Conservation (phyloP, 2,329 filamentous ascomycete species). For the Colletotrichum sp. region DNA sequence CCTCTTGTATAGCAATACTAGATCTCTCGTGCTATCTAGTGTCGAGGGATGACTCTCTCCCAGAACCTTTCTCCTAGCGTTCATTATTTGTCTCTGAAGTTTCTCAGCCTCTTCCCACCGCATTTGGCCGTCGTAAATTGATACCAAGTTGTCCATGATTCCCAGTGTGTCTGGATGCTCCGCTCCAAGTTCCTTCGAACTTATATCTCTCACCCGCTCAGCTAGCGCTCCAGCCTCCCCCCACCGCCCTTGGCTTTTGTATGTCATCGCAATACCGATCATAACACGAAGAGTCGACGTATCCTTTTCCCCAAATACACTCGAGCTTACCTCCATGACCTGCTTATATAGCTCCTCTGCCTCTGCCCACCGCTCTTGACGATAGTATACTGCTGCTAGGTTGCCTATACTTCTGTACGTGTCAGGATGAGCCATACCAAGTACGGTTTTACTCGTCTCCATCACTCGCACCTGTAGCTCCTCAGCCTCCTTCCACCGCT, state of each 20-base stretch:
- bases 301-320: neutral
- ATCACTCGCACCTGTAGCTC: neutral
- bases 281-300: accelerated
- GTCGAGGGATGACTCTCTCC: neutral
- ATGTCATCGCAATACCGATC: accelerated
- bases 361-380: neutral
- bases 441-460: neutral
- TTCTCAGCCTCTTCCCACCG: neutral
- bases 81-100: neutral
- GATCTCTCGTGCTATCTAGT: accelerated
- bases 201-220: neutral
- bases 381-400: neutral
- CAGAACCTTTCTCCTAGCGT: accelerated
- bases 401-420: neutral
- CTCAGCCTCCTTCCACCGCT: neutral
- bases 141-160: neutral
- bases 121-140: neutral
- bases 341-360: neutral
- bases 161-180: neutral
- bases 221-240: neutral
- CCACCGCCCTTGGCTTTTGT: neutral
- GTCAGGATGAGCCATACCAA: neutral
- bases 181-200: neutral
- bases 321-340: neutral
- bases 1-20: accelerated